Base-by-base conservation (phyloP, 1,139 yeast genomes). In the Suhomyces bolitotheri region DNA sequence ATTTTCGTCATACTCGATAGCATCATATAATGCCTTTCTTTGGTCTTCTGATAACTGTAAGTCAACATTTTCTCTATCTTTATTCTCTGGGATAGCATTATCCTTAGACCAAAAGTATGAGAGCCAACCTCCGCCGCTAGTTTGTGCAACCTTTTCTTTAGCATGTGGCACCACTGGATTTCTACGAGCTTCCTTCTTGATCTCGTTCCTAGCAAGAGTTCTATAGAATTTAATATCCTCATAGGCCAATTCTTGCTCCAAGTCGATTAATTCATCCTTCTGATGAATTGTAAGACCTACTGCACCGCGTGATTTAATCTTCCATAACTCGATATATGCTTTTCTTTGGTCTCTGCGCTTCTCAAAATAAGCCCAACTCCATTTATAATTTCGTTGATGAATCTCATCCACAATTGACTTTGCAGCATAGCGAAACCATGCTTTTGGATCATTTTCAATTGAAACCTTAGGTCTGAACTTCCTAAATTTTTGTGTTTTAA, bases 141-240 rank as follows among this genome's bases (percentile, higher is more conserved):
- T 33, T 25, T 5, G 27, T 4, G 8, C 12, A 2, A 5, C 12
- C 13, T 16, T 21, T 9, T 10, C 20, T 6, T 26, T 23, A 4
- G 25, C 9, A 17, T 23, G 10, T 8, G 5, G 17, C 7, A 12
- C n/a, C 3, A 14, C 15, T 7, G 28, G 7, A 12, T 15, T 27
- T 8, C 20, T 8, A 12, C 7, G n/a, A 16, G 14, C 9, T 12
- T 82, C 84, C 47, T 80, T 79, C 29, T 80, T 69, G 39, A 79
- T 65, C 49, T 84, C 82, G 31, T 71, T 63, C 53, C 82, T 77
- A 0, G 97, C 88, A 33, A 90, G 60, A 1, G 95, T 79, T 47
- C 99, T 73, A 58, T 87, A 94, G 43, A 92, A 79, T 48, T 87
- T 79, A 35, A 92, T 78, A 52, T 88, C 96, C 38, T 89, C 96